A percentile compares a stretch with the other conserved stretches of the same genome.
Evolutionary conservation across 805 yeast species (phyloP).

Genomic region (Saccharomycopsis schoenii): DNA sequence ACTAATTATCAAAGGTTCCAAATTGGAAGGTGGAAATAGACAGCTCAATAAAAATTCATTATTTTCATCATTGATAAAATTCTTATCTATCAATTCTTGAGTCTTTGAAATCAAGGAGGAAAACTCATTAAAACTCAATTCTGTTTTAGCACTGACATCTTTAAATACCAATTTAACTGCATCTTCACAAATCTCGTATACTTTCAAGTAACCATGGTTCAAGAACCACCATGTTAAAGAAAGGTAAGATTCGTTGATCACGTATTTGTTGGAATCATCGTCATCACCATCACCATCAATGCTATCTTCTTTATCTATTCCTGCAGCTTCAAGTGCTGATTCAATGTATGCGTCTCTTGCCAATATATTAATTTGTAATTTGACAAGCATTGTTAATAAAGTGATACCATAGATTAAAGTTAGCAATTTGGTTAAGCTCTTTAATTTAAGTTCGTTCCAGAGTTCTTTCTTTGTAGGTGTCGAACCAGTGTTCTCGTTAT

Average conservation of each 20-base stretch:
- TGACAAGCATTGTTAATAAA: slow-evolving; percentile 63
- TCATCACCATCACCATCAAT: slow-evolving; percentile 13
- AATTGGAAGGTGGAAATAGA: slow-evolving; percentile 25
- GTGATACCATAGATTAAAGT: slow-evolving; percentile 62
- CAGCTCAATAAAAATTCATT: slow-evolving; percentile 28
- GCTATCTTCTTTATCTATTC: slow-evolving; percentile 29
- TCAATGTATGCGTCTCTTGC: slow-evolving; percentile 81
- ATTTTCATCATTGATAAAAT: slow-evolving; percentile 26
- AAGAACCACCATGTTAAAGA: slow-evolving; percentile 91
- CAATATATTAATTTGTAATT: slow-evolving; percentile 78
- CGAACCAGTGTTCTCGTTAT: neutral
- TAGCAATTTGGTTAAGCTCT: slow-evolving; percentile 63
- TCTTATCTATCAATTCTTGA: slow-evolving; percentile 28
- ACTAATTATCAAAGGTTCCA: slow-evolving; percentile 31
- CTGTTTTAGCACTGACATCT: slow-evolving; percentile 62
- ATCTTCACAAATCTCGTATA: slow-evolving; percentile 42
- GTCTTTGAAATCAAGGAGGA: slow-evolving; percentile 33
- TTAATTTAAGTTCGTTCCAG: slow-evolving; percentile 75
- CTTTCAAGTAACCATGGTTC: slow-evolving; percentile 69
- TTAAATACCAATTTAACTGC: slow-evolving; percentile 54
- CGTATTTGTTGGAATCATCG: slow-evolving; percentile 33
- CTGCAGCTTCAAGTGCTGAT: slow-evolving; percentile 64
- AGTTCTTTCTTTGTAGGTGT: slow-evolving; percentile 50
- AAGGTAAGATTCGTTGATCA: slow-evolving; percentile 70
- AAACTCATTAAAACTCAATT: slow-evolving; percentile 54